Base-by-base conservation (phyloP, 345 rosid genomes). In the Pistacia atlantica region DNA sequence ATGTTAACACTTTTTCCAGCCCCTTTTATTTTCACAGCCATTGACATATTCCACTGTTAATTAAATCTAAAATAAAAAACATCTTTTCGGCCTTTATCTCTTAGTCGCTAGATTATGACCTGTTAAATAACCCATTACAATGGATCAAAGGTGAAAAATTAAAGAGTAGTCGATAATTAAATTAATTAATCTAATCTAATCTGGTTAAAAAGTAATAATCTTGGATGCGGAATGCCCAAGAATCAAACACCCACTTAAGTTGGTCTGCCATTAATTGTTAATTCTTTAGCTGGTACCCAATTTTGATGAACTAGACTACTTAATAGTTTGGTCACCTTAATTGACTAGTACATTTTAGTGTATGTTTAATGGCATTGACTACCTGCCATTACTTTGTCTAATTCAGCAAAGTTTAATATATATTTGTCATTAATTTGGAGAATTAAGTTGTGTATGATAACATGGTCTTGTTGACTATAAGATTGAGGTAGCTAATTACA, bases 261-360 rank as follows among this genome's bases (percentile, higher is more conserved):
- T 82, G 83, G 90, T 87, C 90, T 83, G 85, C 90, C 86, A 84
- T 83, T 83, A 8, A 16, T 49, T 17, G 59, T 8, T 25, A 5
- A 42, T 67, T 45, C 18, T 58, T 52, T 69, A 7, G 0, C 37
- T 74, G 18, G 67, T 48, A 58, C 60, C 74, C 66, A 28, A 61
- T 45, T 25, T 17, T 68, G 55, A 33, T 42, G 48, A 33, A 25
- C 25, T 25, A 25, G 25, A 25, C 25, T 25, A 25, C 25, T 25
- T 25, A 25, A 25, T 25, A 25, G 25, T 25, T 25, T 54, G 62
- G 67, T 22, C 79, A 77, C 75, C 80, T 69, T 62, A 14, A 45
- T 85, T 80, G 84, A 81, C 84, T 75, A 59, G 31, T 0, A n/a
- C 42, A 2, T 22, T 45, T 35, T 8, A 51, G 37, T 46, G 13